phyloP scores from a whole-genome alignment of 805 yeast species.

The Brettanomyces nanus region DNA sequence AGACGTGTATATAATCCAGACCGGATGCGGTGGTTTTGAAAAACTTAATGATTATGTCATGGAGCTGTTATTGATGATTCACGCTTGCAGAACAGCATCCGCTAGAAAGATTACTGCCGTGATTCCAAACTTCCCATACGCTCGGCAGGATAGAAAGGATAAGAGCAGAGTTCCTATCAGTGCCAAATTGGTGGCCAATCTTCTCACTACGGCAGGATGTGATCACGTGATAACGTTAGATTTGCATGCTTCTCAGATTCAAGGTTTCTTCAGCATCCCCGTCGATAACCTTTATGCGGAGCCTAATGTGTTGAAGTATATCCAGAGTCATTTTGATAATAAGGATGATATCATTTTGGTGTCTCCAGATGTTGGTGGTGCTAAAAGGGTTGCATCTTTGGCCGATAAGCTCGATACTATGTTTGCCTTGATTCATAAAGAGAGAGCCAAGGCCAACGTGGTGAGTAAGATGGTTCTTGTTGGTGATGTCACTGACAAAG shows the following conservation, averaged over 20 bases:
- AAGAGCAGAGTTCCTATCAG: conserved; percentile 81
- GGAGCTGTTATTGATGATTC: conserved; percentile 70
- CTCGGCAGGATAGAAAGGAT: conserved; percentile 85
- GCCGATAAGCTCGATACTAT: conserved; percentile 74
- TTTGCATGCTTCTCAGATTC: conserved; percentile 82
- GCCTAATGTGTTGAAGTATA: conserved; percentile 71
- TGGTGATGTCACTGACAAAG: conserved; percentile 72
- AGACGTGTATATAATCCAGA: conserved; percentile 72
- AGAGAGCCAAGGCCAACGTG: conserved; percentile 76
- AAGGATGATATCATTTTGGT: conserved; percentile 61
- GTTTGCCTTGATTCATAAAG: conserved; percentile 80
- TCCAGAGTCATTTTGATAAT: conserved; percentile 47
- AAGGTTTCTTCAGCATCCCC: conserved; percentile 77
- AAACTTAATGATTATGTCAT: conserved; percentile 67
- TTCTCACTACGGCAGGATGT: conserved; percentile 78
- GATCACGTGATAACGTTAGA: conserved; percentile 85
- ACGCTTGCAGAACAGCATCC: conserved; percentile 76
- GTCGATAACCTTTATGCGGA: conserved; percentile 82
- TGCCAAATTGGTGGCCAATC: conserved; percentile 76
- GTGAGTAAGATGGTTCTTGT: conserved; percentile 79
- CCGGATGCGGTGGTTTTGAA: conserved; percentile 49
- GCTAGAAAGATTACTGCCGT: conserved; percentile 80
- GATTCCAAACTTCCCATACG: conserved; percentile 77
- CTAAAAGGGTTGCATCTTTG: conserved; percentile 79
- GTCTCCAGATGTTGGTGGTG: conserved; percentile 89